Evolutionary conservation across 257 asterid genomes (phyloP), one percentile per base, ranked within the genome.

Genomic region (Ilex aquifolium): DNA sequence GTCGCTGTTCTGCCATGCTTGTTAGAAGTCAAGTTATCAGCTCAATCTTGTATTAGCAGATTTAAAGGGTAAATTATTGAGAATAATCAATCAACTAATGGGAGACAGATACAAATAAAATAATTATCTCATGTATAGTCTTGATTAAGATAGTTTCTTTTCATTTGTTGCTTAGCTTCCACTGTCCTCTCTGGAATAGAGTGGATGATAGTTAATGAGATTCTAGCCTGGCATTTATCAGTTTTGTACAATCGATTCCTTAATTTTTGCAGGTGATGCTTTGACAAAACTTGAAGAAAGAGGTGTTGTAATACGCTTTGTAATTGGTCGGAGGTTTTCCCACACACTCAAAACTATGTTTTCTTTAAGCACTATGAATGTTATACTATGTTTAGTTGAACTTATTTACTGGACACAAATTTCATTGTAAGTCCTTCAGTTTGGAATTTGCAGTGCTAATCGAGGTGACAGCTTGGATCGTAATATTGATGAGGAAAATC

Each of bases 391-490:
- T 62, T 65, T 66, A 13, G 31, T 50, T 32, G 60, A 36, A 61
- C 70, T 70, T 21, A 59, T 64, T 60, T 52, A 62, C 65, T 62
- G 42, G 42, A 51, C 61, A 62, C 63, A 61, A 62, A 65, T 44
- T 60, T 53, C 30, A 31, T 49, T 69, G 44, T 70, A 46, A 65
- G 55, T 66, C 60, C 60, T 14, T 60, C 57, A 58, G 55, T 58
- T 77, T 77, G 52, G 60, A 52, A 63, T 62, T 82, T 81, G 73
- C 88, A 88, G 98, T 74, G 84, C 96, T 71, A 91, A 88, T 51
- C 85, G 91, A 16, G 98, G 98, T 66, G 96, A 91, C 78, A 88
- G 88, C 88, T 82, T 91, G 91, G 98, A 91, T 78, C 95, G 89
- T 72, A 75, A 69, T 69, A 86, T 88, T 70, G 92, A 88, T 59